Evolutionary conservation across 2,329 filamentous ascomycete species (phyloP).

Genomic region (Scytalidium lignicola): DNA sequence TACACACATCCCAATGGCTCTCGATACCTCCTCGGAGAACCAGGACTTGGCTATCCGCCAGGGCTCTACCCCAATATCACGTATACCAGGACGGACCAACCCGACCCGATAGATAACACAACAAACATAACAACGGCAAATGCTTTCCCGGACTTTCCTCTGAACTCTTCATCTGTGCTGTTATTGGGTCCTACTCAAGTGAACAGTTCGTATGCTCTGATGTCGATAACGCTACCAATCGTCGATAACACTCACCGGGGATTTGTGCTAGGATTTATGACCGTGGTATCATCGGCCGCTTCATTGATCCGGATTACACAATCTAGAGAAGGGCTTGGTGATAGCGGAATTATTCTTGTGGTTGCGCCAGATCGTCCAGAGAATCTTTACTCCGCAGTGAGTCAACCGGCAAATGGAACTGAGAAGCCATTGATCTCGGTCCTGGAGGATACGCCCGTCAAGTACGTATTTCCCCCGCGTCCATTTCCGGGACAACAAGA

Average conservation of each 20-base stretch:
- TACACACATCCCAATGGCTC: constrained; percentile 50
- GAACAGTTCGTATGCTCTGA: constrained; percentile 64
- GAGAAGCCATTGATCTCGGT: constrained; percentile 33
- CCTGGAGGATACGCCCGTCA: constrained; percentile 42
- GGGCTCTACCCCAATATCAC: constrained; percentile 75
- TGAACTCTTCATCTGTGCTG: constrained; percentile 51
- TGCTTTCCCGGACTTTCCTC: constrained; percentile 26
- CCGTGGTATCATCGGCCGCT: constrained; percentile 65
- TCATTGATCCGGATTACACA: constrained; percentile 57
- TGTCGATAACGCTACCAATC: constrained; percentile 79
- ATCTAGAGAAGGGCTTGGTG: constrained; percentile 64
- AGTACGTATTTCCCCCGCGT: constrained; percentile 56
- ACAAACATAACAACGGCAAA: constrained; percentile 15
- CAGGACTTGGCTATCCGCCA: constrained; percentile 62
- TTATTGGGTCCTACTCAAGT: constrained; percentile 70
- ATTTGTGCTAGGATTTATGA: constrained; percentile 78
- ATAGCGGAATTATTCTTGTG: constrained; percentile 65
- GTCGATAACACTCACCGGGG: constrained; percentile 56
- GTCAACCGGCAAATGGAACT: constrained; percentile 42
- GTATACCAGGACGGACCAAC: constrained; percentile 34
- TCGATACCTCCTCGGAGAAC: constrained; percentile 48
- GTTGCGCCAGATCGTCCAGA: constrained; percentile 61
- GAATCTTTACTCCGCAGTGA: constrained; percentile 54
- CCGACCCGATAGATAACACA: constrained; percentile 21
- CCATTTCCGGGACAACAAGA: constrained; percentile 34